Evolutionary conservation across 2,329 filamentous ascomycete genomes (phyloP).

Genomic region (Rhynchosporium agropyri): DNA sequence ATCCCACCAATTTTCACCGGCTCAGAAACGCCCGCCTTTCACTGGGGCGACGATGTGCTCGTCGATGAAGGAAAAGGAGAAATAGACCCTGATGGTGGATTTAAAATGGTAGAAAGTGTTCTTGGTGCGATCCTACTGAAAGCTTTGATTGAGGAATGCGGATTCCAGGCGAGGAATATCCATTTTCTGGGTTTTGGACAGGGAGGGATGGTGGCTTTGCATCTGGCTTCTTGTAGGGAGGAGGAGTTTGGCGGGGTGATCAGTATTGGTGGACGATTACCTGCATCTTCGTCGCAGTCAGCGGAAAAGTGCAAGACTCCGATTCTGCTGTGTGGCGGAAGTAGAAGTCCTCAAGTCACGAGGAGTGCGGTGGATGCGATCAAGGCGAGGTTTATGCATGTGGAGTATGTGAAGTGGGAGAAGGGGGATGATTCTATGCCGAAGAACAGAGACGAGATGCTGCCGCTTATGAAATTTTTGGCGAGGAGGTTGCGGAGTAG

Average conservation of each 20-base stretch:
- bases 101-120: constrained; percentile 47
- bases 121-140: constrained; percentile 49
- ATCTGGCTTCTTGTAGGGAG: constrained; percentile 40
- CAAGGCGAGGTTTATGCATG: constrained; percentile 66
- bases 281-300: constrained; percentile 45
- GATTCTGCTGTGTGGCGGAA: constrained; percentile 62
- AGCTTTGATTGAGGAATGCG: constrained; percentile 51
- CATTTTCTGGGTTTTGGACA: constrained; percentile 59
- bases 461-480: constrained; percentile 86
- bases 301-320: constrained; percentile 62
- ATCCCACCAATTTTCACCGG: constrained; percentile 55
- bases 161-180: constrained; percentile 52
- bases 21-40: constrained; percentile 47
- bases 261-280: constrained; percentile 63
- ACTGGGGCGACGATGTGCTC: constrained; percentile 62
- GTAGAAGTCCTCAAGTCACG: constrained; percentile 57
- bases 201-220: constrained; percentile 57
- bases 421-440: constrained; percentile 80
- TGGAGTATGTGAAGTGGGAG: constrained; percentile 70
- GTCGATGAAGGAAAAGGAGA: constrained; percentile 55
- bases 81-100: constrained; percentile 58
- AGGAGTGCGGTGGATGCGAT: constrained; percentile 65
- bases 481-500: constrained; percentile 63
- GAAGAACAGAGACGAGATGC: constrained; percentile 78
- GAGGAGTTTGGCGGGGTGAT: constrained; percentile 60